A percentile compares a stretch with the other conserved stretches of the same genome.
These are phyloP conservation scores for Porcisia deanei DNA, from an alignment of 208 protist genomes.

Conservation along the genomic window DNA sequence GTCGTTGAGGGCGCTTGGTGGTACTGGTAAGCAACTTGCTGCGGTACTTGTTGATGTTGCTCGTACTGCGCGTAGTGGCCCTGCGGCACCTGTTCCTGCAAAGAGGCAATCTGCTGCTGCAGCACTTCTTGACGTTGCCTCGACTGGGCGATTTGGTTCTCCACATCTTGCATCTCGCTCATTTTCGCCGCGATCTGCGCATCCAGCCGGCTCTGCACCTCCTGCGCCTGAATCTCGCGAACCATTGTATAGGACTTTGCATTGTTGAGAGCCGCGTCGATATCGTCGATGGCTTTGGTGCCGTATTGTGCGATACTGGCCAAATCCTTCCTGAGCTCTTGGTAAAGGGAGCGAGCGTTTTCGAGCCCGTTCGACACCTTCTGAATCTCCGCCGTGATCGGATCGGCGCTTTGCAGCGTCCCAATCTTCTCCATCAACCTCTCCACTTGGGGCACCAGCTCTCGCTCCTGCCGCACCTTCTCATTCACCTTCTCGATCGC, in stretches of 20 bases:
- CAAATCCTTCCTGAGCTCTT: conserved; percentile 56
- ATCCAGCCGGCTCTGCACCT: conserved; percentile 59
- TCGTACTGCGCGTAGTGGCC: background rate
- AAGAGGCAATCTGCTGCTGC: conserved; percentile 30
- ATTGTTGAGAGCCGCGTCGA: conserved; percentile 48
- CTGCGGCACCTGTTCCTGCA: conserved; percentile 25
- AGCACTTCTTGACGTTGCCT: conserved; percentile 41
- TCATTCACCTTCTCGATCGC: conserved; percentile 58
- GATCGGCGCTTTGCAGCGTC: conserved; percentile 74
- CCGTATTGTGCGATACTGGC: conserved; percentile 46
- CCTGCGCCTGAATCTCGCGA: conserved; percentile 62
- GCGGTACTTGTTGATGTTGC: conserved; percentile 3
- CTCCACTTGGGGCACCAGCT: conserved; percentile 49
- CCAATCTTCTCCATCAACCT: conserved; percentile 50
- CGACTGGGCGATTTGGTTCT: conserved; percentile 46
- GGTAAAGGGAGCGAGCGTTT: conserved; percentile 59
- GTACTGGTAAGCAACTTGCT: conserved; percentile 1
- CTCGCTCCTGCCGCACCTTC: conserved; percentile 42
- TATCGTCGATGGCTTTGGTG: conserved; percentile 48
- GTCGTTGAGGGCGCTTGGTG: background rate
- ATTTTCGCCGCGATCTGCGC: conserved; percentile 77
- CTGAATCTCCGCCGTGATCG: conserved; percentile 61
- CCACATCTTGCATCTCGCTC: conserved; percentile 52
- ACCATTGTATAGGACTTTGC: conserved; percentile 67
- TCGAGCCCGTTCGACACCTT: conserved; percentile 80